Evolutionary conservation across 352 stramenopile genomes (phyloP), one percentile per base, ranked within the genome.

Genomic region (Pythium phragmitis): DNA sequence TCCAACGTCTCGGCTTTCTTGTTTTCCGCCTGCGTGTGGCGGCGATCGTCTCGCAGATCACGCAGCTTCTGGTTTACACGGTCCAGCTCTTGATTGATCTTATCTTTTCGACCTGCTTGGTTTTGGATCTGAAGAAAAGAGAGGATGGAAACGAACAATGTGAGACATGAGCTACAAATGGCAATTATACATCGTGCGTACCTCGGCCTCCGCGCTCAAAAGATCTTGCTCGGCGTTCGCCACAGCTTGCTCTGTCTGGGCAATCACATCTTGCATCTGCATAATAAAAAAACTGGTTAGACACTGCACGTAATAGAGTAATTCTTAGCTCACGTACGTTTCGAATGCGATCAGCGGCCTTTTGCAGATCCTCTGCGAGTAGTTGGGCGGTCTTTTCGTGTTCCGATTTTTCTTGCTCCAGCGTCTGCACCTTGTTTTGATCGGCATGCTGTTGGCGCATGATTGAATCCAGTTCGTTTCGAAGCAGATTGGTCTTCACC

Each of bases 21-120:
- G 30, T 89, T 89, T 63, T 98, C 91, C 16, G 96, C 85, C 61
- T 98, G 95, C 26, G 83, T 97, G 55, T 98, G 95, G 11, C 88
- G 85, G 37, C 89, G 84, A 63, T 97, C 91, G 64, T 98, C 94
- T 37, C 95, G 92, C 6, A 96, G 79, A 66, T 98, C 94, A 7
- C 93, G 81, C 33, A 99, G 76, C 65, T 95, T 92, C 28, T 78
- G 79, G 46, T 92, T 93, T 0, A 94, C 70, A n/a, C 75, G 67
- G 8, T 88, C 69, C 17, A 94, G 60, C 36, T 93, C 75, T n/a
- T 87, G 67, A 23, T 85, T 61, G 6, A 94, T 54, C n/a, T 81
- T 71, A 3, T 85, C 72, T 63, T 94, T 94, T 45, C 78, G 77
- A 36, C 77, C 55, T 7, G 72, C 69, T 57, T 93, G 76, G 7